Evolutionary conservation across 2,329 filamentous ascomycete genomes (phyloP), one percentile per base, ranked within the genome.

Genomic region (Trichophyton rubrum): DNA sequence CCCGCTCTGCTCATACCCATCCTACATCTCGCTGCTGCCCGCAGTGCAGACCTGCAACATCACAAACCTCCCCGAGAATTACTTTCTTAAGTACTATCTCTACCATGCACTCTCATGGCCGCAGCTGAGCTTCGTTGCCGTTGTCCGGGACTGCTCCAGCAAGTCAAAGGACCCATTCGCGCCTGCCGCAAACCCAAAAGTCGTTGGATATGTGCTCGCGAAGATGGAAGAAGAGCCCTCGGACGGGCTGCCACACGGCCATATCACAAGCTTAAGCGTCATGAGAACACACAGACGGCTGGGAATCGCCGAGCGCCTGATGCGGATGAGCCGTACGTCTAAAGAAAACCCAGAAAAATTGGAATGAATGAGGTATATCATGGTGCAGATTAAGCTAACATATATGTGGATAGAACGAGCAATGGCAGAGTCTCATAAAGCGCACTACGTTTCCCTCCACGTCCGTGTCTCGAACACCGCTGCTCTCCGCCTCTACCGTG

Each of bases 1-100:
- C 66, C 76, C 76, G 57, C 71, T 78, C 63, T 75, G 72, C 62
- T 75, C 72, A 49, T 78, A 74, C 69, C 73, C 71, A 60, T 75
- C 77, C 64, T 75, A 97, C 78, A 95, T 99, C 76, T 87, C 92
- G 66, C 80, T 93, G 65, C 85, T 99, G 67, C 86, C 84, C 66
- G 80, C 89, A 65, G 87, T 99, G 72, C 93, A 99, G 78, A 90
- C 95, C 75, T 92, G 92, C 72, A 97, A 99, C 80, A 91, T 99
- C 73, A 95, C 95, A 74, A 99, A 99, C 79, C 83, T 99, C 59
- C 93, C 93, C 66, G 93, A 99, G 77, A 99, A 99, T 81, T 99
- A 99, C 83, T 97, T 97, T 75, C 89, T 96, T 77, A 99, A 99
- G 82, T 99, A 99, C 82, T 99, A 99, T 80, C 85, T 99, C 71